Evolutionary conservation across 495 filamentous ascomycete species (phyloP).

Genomic region (Platismatia glauca): DNA sequence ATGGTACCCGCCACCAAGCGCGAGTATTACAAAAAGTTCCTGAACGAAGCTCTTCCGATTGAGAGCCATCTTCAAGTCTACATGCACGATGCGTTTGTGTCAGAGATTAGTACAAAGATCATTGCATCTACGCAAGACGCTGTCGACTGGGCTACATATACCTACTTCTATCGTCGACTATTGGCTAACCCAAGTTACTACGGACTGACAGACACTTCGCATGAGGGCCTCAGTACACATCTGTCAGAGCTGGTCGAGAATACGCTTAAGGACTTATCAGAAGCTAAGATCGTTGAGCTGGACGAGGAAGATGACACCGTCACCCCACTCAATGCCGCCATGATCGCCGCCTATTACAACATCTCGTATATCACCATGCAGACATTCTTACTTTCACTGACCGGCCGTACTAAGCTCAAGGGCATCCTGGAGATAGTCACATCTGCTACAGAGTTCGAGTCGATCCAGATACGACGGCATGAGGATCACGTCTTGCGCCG

Average conservation of each 20-base stretch:
- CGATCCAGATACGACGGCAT: constrained; percentile 87
- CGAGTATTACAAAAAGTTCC: constrained; percentile 97
- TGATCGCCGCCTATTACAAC: constrained; percentile 98
- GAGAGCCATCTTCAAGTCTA: constrained; percentile 89
- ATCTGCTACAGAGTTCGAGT: constrained; percentile 92
- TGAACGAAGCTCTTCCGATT: constrained; percentile 91
- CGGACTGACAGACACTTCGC: constrained; percentile 76
- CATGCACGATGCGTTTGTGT: constrained; percentile 91
- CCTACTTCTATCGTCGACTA: constrained; percentile 97
- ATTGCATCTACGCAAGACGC: constrained; percentile 94
- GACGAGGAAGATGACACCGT: constrained; percentile 95
- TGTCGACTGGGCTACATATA: constrained; percentile 96
- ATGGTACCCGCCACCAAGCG: constrained; percentile 92
- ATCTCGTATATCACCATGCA: constrained; percentile 99
- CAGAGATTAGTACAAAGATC: constrained; percentile 88
- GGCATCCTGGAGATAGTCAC: constrained; percentile 95
- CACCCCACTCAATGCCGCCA: constrained; percentile 83
- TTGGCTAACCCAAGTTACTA: constrained; percentile 97
- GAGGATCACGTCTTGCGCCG: constrained; percentile 82
- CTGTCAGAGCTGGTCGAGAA: constrained; percentile 92
- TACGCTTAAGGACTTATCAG: constrained; percentile 80
- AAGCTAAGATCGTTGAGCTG: constrained; percentile 92
- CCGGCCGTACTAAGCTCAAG: constrained; percentile 82
- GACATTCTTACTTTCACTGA: constrained; percentile 95
- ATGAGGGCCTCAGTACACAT: constrained; percentile 88